phyloP scores from a whole-genome alignment of 352 stramenopile genomes.

The Aphanomyces stellatus region DNA sequence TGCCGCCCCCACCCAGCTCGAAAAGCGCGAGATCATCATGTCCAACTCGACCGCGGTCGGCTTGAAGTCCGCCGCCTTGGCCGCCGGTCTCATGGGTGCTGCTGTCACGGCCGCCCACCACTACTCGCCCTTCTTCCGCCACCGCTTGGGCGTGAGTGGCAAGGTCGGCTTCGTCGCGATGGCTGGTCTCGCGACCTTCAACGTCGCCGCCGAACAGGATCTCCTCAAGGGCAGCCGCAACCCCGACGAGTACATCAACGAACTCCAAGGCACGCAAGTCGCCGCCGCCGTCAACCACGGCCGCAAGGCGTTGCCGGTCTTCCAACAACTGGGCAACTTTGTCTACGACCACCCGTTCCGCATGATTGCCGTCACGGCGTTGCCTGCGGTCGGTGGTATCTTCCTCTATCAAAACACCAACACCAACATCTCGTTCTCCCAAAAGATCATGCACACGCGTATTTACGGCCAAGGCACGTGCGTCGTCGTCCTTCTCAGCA shows the following conservation, averaged over 20 bases:
- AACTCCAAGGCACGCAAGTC: slow-evolving; percentile 33
- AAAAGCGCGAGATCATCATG: slow-evolving; percentile 55
- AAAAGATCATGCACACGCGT: slow-evolving; percentile 83
- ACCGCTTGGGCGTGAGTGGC: slow-evolving; percentile 53
- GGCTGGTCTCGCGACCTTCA: slow-evolving; percentile 53
- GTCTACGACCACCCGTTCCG: slow-evolving; percentile 77
- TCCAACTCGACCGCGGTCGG: slow-evolving; percentile 54
- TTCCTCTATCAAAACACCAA: slow-evolving; percentile 62
- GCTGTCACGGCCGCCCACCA: slow-evolving; percentile 43
- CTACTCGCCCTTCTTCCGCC: slow-evolving; percentile 58
- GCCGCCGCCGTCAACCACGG: slow-evolving; percentile 20
- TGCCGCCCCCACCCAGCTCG: neutral
- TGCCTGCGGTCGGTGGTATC: slow-evolving; percentile 60
- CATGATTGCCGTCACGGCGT: slow-evolving; percentile 39
- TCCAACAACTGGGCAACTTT: slow-evolving; percentile 60
- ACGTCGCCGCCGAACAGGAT: slow-evolving; percentile 50
- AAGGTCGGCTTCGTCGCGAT: slow-evolving; percentile 65
- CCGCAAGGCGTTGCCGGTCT: slow-evolving; percentile 35
- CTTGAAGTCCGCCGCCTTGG: slow-evolving; percentile 36
- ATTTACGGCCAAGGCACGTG: slow-evolving; percentile 75
- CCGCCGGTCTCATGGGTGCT: slow-evolving; percentile 22
- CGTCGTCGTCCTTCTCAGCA: slow-evolving; percentile 57
- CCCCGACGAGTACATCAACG: slow-evolving; percentile 58
- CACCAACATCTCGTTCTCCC: slow-evolving; percentile 53
- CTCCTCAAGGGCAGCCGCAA: slow-evolving; percentile 57